Base-by-base conservation (phyloP, 495 filamentous ascomycete genomes). In the Neurospora intermedia region DNA sequence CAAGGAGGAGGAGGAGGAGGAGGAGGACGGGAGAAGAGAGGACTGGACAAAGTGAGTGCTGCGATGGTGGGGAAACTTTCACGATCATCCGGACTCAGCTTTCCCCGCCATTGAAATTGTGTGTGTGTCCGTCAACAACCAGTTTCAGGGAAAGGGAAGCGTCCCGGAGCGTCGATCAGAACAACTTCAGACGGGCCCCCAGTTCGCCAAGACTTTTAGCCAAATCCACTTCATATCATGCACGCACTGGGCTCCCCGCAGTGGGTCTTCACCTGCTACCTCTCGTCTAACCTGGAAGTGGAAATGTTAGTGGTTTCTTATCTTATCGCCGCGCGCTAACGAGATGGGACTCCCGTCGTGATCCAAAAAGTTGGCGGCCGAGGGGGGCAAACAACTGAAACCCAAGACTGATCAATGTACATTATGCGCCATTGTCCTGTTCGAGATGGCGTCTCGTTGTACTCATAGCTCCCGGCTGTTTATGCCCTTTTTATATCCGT, bases 401-500 rank as follows among this genome's bases (percentile, higher is more conserved):
- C 39, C 70, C 6, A 6, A 59, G 16, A 35, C 45, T 16, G 15
- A 43, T 35, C 69, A n/a, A 54, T 46, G 43, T n/a, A 46, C 7
- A n/a, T n/a, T n/a, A 46, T 46, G 43, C 43, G 45, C 18, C 45
- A 48, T 27, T 59, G 48, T 59, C 48, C 48, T 59, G 48, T 5
- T 59, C 48, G 48, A 66, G 35, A 69, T 69, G 48, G 45, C 72
- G n/a, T 15, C 54, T 59, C 39, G 41, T 59, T 43, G 15, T 48
- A 27, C 69, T 75, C 73, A 88, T 88, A 75, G 80, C 35, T 80
- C 81, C 16, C 81, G 83, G 23, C 83, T 87, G 62, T 80, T 90
- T 72, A 85, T 90, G 3, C 90, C 89, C 9, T 93, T 92, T 77
- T 85, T 92, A 20, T 92, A 91, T 77, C 90, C 90, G 6, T 86